Evolutionary conservation across 1,139 yeast genomes (phyloP).

Genomic region (Geotrichum phurueaensis): DNA sequence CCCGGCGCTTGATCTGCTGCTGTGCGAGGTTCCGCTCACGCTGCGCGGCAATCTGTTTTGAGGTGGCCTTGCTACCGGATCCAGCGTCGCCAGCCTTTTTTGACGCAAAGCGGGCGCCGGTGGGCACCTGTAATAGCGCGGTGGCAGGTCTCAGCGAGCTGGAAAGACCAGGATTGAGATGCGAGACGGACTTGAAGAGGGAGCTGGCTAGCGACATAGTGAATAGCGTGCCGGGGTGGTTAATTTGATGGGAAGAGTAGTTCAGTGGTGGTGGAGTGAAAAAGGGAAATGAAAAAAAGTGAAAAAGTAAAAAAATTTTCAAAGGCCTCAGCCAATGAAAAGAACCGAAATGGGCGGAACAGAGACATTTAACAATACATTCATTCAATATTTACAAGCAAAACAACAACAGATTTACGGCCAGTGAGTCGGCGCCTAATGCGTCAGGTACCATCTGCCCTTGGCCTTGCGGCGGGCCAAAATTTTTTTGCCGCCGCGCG

Average conservation of each 20-base stretch:
- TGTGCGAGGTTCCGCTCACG: slow-evolving; percentile 26
- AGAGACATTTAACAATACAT: neutral
- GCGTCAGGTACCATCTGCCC: slow-evolving; percentile 91
- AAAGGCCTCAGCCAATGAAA: slow-evolving; percentile 7
- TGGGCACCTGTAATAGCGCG: slow-evolving; percentile 2
- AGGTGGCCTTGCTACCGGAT: slow-evolving; percentile 29
- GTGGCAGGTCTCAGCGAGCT: slow-evolving; percentile 3
- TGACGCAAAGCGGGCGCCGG: slow-evolving; percentile 23
- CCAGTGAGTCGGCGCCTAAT: slow-evolving; percentile 38
- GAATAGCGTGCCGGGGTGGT: neutral
- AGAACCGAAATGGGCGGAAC: neutral
- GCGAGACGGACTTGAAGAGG: slow-evolving; percentile 4
- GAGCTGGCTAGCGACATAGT: slow-evolving; percentile 8
- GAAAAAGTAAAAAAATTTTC: slow-evolving; percentile 1
- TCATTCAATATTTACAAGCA: neutral
- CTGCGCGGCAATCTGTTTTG: slow-evolving; percentile 33
- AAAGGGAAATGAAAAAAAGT: neutral
- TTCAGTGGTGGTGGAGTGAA: neutral
- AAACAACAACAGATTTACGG: neutral
- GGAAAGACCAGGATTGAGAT: slow-evolving; percentile 4
- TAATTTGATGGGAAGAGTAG: neutral
- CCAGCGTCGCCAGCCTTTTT: slow-evolving; percentile 24
- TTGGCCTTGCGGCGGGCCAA: slow-evolving; percentile 73
- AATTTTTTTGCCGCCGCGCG: slow-evolving; percentile 74
- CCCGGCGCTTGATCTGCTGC: slow-evolving; percentile 23